Evolutionary conservation across 768 basidiomycete genomes (phyloP).

Genomic region (Mycena leptocephala): DNA sequence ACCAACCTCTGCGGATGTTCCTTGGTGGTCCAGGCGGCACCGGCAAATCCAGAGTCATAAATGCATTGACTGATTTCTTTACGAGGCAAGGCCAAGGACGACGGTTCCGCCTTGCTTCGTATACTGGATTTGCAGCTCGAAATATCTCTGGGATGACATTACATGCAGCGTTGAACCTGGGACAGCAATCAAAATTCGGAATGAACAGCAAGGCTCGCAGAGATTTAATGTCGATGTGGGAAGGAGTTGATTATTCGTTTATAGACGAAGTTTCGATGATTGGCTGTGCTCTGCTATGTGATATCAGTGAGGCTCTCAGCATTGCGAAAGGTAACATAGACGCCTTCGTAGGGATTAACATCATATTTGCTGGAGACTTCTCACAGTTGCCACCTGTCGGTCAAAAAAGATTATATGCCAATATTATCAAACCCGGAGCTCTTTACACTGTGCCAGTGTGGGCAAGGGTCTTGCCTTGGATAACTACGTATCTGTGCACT

Average conservation of each 20-base stretch:
- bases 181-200: constrained; percentile 15
- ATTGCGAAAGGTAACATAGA: constrained; percentile 48
- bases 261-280: constrained; percentile 61
- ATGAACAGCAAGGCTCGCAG: neutral
- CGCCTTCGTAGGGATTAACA: constrained; percentile 57
- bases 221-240: constrained; percentile 52
- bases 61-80: no score
- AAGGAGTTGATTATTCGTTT: constrained; percentile 56
- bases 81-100: no score
- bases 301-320: constrained; percentile 51
- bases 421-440: neutral
- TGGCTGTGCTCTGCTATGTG: constrained; percentile 48
- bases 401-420: constrained; percentile 25
- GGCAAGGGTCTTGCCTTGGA: no score
- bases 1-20: no score
- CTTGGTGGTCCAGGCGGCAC: no score
- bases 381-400: constrained; percentile 58
- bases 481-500: no score
- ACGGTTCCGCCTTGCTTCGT: constrained; percentile 43
- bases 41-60: no score
- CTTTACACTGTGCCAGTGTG: no score
- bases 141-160: constrained; percentile 58
- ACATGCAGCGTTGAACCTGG: constrained; percentile 49
- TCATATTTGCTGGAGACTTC: constrained; percentile 63
- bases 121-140: constrained; percentile 57